Base-by-base conservation (phyloP, 805 yeast genomes). In the Ogataea zsoltii region DNA sequence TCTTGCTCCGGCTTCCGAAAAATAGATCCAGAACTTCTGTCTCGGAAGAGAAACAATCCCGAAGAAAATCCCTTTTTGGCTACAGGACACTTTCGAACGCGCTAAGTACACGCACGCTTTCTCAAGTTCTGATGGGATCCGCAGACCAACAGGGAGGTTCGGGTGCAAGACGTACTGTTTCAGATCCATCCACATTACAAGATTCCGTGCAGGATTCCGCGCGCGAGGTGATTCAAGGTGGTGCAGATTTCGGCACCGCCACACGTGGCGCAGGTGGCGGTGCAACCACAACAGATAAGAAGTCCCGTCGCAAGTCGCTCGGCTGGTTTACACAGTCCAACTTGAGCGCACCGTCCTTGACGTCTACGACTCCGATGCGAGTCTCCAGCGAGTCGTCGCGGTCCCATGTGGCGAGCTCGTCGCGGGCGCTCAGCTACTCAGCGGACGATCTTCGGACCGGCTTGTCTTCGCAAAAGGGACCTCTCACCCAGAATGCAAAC, bases 31-130 rank as follows among this genome's bases (percentile, higher is more conserved):
- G 47, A 26, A 48, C 46, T 40, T 36, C 51, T 3, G 39, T 38
- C 16, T 21, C 50, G 5, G 56, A 54, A 7, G 57, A 51, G 2
- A 57, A 56, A 30, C 55, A 47, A 41, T 37, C 47, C 10, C 52
- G 53, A 38, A 55, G 67, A 44, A 54, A 50, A 34, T 58, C 66
- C 4, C 30, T 61, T 14, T 60, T 61, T 40, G 61, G 64, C 16
- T 60, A 58, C 41, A 42, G 63, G 16, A 55, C 65, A 3, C 35
- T 59, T 16, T 60, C 66, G 11, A 53, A 39, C 25, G 58, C 61
- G 11, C 29, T 57, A 19, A 53, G 58, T 33, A 33, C 57, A 13
- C 46, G 58, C 23, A 45, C 45, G 11, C 41, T 48, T 26, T 48
- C 57, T 17, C 50, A 48, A 17, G 39, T 43, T 15, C 40, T 50